Evolutionary conservation across 164 flowering plant genomes (phyloP).

Genomic region (Aristolochia californica): DNA sequence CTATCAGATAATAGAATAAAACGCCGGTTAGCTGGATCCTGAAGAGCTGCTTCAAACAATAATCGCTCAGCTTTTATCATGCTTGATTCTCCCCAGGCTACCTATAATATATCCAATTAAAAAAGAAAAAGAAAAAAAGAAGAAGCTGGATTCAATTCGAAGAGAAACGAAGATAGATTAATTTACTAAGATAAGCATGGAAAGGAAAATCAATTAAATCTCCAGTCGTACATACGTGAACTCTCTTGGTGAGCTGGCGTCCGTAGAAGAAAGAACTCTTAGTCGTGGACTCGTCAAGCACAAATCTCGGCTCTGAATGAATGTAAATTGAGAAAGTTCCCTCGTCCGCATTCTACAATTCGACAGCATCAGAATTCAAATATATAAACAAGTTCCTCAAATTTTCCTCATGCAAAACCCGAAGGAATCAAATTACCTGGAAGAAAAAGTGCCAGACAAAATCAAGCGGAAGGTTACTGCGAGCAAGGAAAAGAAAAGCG

Average conservation of each 20-base stretch:
- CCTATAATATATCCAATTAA: conserved; percentile 28
- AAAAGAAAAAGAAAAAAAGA: too few relatives aligned
- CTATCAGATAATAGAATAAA: conserved; percentile 93
- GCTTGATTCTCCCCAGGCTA: conserved; percentile 85
- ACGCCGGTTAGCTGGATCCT: conserved; percentile 84
- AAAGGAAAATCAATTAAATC: too few relatives aligned
- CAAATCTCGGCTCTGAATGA: conserved; percentile 81
- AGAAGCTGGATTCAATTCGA: background rate
- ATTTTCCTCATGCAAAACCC: background rate
- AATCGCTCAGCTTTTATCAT: conserved; percentile 88
- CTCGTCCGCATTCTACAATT: conserved; percentile 28
- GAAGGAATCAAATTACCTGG: background rate
- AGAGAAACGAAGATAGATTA: background rate
- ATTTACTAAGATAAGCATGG: too few relatives aligned
- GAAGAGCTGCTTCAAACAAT: conserved; percentile 60
- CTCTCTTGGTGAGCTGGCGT: conserved; percentile 57
- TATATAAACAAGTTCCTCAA: too few relatives aligned
- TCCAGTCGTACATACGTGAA: conserved; percentile 34
- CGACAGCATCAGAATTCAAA: background rate
- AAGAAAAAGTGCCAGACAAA: conserved; percentile 88
- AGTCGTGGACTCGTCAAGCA: conserved; percentile 64
- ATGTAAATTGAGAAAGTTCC: conserved; percentile 59
- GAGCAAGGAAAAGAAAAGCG: conserved; percentile 75
- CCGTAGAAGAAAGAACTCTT: conserved; percentile 53
- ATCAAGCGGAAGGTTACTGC: conserved; percentile 71